Percentiles rank a stretch among this genome's conserved stretches.
phyloP scores from a whole-genome alignment of 2,329 filamentous ascomycete species.

The Ophiocordyceps camponoti-saundersi region DNA sequence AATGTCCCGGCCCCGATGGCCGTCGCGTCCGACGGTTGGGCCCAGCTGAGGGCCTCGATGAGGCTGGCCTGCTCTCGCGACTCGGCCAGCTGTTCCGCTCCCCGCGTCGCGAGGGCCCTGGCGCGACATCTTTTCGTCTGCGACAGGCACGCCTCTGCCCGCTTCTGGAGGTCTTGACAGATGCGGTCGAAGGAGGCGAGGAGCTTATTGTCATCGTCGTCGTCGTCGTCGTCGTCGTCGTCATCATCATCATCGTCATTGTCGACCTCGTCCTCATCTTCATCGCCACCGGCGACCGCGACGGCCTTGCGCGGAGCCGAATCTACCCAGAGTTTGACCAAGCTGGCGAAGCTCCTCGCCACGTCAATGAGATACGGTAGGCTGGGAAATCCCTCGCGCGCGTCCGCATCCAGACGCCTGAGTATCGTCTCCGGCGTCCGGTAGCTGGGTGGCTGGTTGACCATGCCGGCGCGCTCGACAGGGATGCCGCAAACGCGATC shows the following conservation, averaged over 20 bases:
- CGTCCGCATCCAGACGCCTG: slow-evolving; percentile 59
- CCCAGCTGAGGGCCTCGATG: slow-evolving; percentile 15
- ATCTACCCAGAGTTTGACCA: slow-evolving; percentile 70
- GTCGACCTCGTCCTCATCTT: background rate
- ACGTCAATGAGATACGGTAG: slow-evolving; percentile 88
- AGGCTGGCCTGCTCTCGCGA: slow-evolving; percentile 25
- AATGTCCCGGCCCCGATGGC: background rate
- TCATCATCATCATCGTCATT: slow-evolving; percentile 15
- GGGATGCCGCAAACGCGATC: slow-evolving; percentile 75
- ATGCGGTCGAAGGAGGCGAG: slow-evolving; percentile 32
- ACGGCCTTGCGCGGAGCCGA: slow-evolving; percentile 22
- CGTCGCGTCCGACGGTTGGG: too few species aligned
- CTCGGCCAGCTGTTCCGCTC: slow-evolving; percentile 25
- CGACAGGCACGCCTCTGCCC: slow-evolving; percentile 32
- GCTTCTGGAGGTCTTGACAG: slow-evolving; percentile 31
- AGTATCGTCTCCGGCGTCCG: slow-evolving; percentile 86
- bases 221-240: background rate
- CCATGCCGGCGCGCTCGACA: slow-evolving; percentile 41
- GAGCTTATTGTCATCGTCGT: slow-evolving; percentile 28
- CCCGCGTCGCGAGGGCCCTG: slow-evolving; percentile 14
- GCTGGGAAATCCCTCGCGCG: slow-evolving; percentile 81
- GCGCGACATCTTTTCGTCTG: slow-evolving; percentile 28
- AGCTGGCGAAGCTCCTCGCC: slow-evolving; percentile 64
- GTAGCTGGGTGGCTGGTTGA: slow-evolving; percentile 64
- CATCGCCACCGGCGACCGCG: slow-evolving; percentile 15